Conservation (phyloP, 2,329 filamentous ascomycete species). For the Stachybotrys chlorohalonatus region DNA sequence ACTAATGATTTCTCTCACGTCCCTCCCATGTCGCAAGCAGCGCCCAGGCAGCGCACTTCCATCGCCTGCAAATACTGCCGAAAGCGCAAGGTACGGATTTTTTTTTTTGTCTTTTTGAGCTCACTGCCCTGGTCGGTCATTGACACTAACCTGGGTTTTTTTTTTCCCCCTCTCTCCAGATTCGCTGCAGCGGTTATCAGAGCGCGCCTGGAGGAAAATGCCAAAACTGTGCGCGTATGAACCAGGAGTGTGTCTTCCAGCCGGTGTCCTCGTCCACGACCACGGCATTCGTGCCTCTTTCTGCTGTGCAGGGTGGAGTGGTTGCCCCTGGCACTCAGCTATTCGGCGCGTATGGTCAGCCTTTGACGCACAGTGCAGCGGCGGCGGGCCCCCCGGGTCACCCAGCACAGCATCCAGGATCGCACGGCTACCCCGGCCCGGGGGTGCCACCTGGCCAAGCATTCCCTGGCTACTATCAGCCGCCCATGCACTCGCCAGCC, state of each 20-base stretch:
- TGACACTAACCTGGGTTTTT: slow-evolving; percentile 5
- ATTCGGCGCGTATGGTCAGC: slow-evolving; percentile 50
- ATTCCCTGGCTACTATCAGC: slow-evolving; percentile 25
- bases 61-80: slow-evolving; percentile 53
- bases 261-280: slow-evolving; percentile 47
- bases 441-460: slow-evolving; percentile 18
- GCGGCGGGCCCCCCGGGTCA: slow-evolving; percentile 14
- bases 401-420: slow-evolving; percentile 1
- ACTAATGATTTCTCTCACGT: slow-evolving; percentile 23
- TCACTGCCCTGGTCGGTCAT: not conserved
- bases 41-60: slow-evolving; percentile 48
- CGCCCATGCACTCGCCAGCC: slow-evolving; percentile 33
- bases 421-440: slow-evolving; percentile 1
- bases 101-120: not conserved
- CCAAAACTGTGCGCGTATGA: slow-evolving; percentile 52
- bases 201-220: slow-evolving; percentile 51
- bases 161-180: slow-evolving; percentile 25
- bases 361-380: slow-evolving; percentile 29
- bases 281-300: slow-evolving; percentile 50
- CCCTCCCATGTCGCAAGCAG: slow-evolving; percentile 35
- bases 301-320: slow-evolving; percentile 47
- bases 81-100: slow-evolving; percentile 44
- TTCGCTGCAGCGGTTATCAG: slow-evolving; percentile 52
- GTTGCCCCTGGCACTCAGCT: slow-evolving; percentile 43
- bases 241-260: slow-evolving; percentile 53